Percentiles rank a stretch among this genome's conserved stretches.
These are phyloP conservation scores for Fonsecaea pedrosoi DNA, from an alignment of 2,329 filamentous ascomycete species.

Conservation along the genomic window DNA sequence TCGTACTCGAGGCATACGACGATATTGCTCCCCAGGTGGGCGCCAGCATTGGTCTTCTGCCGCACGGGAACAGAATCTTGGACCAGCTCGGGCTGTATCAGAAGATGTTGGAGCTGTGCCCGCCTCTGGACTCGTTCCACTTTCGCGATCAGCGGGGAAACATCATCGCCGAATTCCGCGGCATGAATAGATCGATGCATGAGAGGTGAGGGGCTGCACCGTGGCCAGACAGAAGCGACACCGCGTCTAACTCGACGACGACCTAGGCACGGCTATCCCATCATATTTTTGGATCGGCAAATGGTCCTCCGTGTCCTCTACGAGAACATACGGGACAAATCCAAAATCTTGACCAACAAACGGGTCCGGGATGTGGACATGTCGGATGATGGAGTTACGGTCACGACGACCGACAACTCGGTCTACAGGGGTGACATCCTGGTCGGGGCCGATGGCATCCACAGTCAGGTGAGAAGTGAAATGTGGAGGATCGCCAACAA, in stretches of 20 bases:
- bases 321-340: slow-evolving; percentile 34
- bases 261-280: slow-evolving; percentile 31
- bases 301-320: slow-evolving; percentile 41
- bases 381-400: slow-evolving; percentile 39
- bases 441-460: slow-evolving; percentile 53
- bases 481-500: slow-evolving; percentile 42
- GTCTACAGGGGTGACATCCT: slow-evolving; percentile 47
- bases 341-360: slow-evolving; percentile 13
- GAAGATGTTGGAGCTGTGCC: slow-evolving; percentile 7
- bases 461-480: slow-evolving; percentile 46
- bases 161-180: slow-evolving; percentile 8
- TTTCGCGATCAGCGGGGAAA: slow-evolving; percentile 8
- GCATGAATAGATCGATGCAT: slow-evolving; percentile 13
- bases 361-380: background rate
- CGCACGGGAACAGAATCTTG: slow-evolving; percentile 35
- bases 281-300: slow-evolving; percentile 40
- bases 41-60: slow-evolving; percentile 36
- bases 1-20: slow-evolving; percentile 37
- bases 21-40: slow-evolving; percentile 38
- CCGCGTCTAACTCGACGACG: background rate
- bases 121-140: slow-evolving; percentile 14
- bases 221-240: background rate
- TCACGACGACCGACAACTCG: slow-evolving; percentile 46
- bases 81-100: slow-evolving; percentile 35
- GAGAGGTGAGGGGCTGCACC: slow-evolving; percentile 4